Base-by-base conservation (phyloP, 805 yeast genomes). In the Lachancea kluyveri region DNA sequence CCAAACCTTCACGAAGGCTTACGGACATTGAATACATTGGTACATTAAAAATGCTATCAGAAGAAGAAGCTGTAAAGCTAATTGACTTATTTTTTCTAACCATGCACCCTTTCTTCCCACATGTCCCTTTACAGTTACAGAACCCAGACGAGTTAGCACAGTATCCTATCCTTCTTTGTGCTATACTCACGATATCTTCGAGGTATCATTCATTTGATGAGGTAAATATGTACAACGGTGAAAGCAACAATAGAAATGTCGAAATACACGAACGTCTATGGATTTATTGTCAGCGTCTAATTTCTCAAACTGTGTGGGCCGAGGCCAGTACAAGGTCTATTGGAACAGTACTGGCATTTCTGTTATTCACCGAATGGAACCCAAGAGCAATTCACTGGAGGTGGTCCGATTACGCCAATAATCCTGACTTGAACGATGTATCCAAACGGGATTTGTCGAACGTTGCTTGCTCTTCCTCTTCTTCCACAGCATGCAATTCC, bases 311-410 rank as follows among this genome's bases (percentile, higher is more conserved):
- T 0, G 87, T 85, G 4, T 87, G 95, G 96, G 95, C 94, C 1
- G 95, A 85, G 51, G 92, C 94, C 0, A 78, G 84, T 37, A 82
- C 92, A 5, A 63, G 95, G 41, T 79, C 92, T 0, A 72, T 87
- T 3, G 96, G 95, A 1, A 85, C 96, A 0, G 78, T 87, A 5
- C 68, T 82, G 39, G 88, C 96, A 1, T 84, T 88, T 50, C 58
- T 88, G 30, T 62, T 88, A 11, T 79, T 85, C 45, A 83, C 95
- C 0, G 96, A 90, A 55, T 88, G 97, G 97, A 86, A 87, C 46
- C 96, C 96, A 3, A 64, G 95, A 33, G 95, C 95, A 3, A 86
- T 87, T 39, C 96, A 87, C 55, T 80, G 87, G 79, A 62, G 86
- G 42, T 75, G 90, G 83, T 60, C 77, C 1, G 95, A 88, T 57